These are phyloP conservation scores for Pistacia integerrima DNA, from an alignment of 345 rosid species.

Conservation along the genomic window DNA sequence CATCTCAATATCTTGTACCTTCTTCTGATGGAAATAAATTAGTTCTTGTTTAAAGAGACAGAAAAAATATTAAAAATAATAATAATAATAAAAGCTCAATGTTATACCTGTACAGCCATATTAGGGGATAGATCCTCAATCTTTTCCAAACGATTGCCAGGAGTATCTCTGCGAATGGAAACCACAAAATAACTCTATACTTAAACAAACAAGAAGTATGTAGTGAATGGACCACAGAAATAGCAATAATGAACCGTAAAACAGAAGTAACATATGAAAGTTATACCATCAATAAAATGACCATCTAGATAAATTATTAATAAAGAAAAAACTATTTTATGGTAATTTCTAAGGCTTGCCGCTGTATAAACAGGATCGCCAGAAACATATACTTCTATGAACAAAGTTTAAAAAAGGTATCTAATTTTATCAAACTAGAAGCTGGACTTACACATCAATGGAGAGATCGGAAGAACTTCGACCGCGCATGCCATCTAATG, in stretches of 20 bases:
- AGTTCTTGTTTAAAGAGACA: no score
- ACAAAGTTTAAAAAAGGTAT: not conserved
- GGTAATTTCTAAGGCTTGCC: not conserved
- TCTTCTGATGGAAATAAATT: no score
- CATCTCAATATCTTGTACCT: no score
- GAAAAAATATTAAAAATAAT: no score
- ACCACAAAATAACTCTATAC: constrained; percentile 15
- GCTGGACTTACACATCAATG: constrained; percentile 48
- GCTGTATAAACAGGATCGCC: not conserved
- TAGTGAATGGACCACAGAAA: not conserved
- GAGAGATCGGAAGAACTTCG: constrained; percentile 37
- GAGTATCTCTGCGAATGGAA: constrained; percentile 42
- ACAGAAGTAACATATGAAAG: no score
- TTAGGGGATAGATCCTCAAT: constrained; percentile 70
- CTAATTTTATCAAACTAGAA: not conserved
- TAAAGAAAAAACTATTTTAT: not conserved
- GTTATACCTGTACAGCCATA: constrained; percentile 66
- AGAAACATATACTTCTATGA: not conserved
- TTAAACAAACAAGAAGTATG: not conserved
- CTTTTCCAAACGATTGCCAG: constrained; percentile 47
- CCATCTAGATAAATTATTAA: not conserved
- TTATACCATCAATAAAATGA: not conserved
- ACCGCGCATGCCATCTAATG: constrained; percentile 59
- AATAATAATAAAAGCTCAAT: no score
- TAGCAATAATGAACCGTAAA: not conserved